Evolutionary conservation across 2,329 filamentous ascomycete genomes (phyloP), one percentile per base, ranked within the genome.

Genomic region (Fragosphaeria purpurea): DNA sequence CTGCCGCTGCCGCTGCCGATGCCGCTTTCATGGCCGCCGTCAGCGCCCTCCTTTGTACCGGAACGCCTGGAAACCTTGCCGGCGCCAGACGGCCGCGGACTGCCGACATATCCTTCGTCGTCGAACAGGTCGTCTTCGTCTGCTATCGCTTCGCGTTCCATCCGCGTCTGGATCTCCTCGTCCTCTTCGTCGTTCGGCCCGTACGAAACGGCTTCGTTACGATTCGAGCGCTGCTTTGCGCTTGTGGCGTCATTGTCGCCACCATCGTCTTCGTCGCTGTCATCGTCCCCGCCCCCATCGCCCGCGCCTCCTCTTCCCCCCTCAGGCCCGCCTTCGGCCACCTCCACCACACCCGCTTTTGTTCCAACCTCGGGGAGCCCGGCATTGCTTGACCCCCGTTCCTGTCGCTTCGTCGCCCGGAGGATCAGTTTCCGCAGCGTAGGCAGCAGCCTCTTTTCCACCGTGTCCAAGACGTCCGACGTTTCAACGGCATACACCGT

Each of bases 141-240:
- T 7, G 72, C 67, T 3, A 74, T 73, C 3, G 72, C 75, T 47
- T 83, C 80, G 35, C 71, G 73, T 50, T 79, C 76, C 61, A 84
- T 76, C 51, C 77, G 75, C 48, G 73, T 71, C 59, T 85, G 82
- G 50, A 94, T 81, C 38, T 77, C 82, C 57, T 88, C 79, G 61
- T 97, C 93, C 4, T 91, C 91, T 5, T 95, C 90, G 62, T 97
- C 93, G 44, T 95, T 94, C 37, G 84, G 87, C 40, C 88, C 91
- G 59, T 96, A 97, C 11, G 88, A 93, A 3, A 91, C 83, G 34
- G 85, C 86, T 66, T 95, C 86, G 48, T 77, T 74, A 41, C 86
- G 83, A 64, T 95, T 93, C 44, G 82, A 80, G 59, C 78, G 80
- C 61, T 82, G 77, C 69, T 88, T 94, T 58, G 80, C 80, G 55